Conservation (phyloP, 108 stramenopile species). For the Cyclotella cryptica region DNA sequence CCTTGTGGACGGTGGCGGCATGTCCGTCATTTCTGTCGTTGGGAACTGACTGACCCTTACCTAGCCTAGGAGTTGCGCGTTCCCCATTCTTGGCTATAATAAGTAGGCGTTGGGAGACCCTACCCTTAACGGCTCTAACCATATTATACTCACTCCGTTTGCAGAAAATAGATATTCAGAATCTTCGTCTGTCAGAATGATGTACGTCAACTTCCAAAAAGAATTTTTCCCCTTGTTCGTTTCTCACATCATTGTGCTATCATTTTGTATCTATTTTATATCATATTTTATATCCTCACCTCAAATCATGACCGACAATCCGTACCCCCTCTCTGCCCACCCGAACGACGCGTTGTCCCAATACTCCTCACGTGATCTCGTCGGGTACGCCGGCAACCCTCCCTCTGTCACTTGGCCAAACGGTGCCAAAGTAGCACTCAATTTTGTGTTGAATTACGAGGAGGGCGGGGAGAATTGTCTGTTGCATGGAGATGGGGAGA, state of each 20-base stretch:
- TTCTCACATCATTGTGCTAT: no score
- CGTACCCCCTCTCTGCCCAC: conserved; percentile 51
- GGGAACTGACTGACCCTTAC: not conserved
- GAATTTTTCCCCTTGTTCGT: no score
- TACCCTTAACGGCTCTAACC: no score
- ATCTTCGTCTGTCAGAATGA: no score
- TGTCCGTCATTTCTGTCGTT: no score
- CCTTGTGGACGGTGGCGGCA: no score
- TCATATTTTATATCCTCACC: not conserved
- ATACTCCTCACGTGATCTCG: conserved; percentile 79
- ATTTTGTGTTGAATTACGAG: conserved; percentile 97
- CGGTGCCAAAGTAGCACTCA: conserved; percentile 85
- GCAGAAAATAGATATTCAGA: no score
- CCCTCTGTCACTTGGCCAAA: conserved; percentile 83
- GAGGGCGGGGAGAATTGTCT: conserved; percentile 92
- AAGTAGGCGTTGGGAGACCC: no score
- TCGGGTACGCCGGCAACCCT: conserved; percentile 82
- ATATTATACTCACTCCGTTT: no score
- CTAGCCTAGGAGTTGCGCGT: conserved; percentile 2
- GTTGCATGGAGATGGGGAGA: conserved; percentile 81
- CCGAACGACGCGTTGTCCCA: conserved; percentile 73
- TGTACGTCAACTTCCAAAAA: no score
- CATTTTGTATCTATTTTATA: no score
- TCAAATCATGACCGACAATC: not conserved
- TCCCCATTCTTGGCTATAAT: no score